Evolutionary conservation across 139 green algal genomes (phyloP).

Genomic region (Closterium sp.): DNA sequence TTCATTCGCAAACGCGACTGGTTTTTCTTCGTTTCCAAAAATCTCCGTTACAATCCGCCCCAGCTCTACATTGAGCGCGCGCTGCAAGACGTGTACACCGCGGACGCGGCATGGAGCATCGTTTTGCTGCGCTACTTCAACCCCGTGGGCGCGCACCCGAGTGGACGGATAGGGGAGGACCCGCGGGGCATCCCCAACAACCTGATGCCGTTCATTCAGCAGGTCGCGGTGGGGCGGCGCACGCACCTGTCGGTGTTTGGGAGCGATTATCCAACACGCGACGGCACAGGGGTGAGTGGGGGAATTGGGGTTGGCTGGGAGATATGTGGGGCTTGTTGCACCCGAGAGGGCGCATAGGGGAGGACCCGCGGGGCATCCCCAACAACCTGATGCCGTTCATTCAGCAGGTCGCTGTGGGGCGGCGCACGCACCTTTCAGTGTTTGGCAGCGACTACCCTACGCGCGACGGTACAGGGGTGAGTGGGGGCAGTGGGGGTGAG

Average conservation of each 20-base stretch:
- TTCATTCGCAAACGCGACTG: too few species aligned
- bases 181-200: conserved; percentile 96
- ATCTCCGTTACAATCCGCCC: too few species aligned
- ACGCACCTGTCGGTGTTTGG: conserved; percentile 88
- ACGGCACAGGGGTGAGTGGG: conserved; percentile 59
- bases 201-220: conserved; percentile 98
- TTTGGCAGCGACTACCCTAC: conserved; percentile 94
- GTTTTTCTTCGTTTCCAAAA: too few species aligned
- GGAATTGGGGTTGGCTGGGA: conserved; percentile 54
- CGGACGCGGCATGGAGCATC: conserved; percentile 81
- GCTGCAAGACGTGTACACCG: conserved; percentile 63
- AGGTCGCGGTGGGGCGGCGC: conserved; percentile 87
- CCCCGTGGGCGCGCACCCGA: conserved; percentile 69
- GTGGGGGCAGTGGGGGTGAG: too few species aligned
- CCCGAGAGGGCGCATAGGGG: too few species aligned
- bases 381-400: conserved; percentile 86
- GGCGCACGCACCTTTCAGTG: conserved; percentile 81
- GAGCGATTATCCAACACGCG: conserved; percentile 85
- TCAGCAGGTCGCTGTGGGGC: conserved; percentile 89
- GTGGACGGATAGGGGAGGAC: conserved; percentile 87
- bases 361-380: too few species aligned
- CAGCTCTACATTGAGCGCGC: conserved; percentile 88
- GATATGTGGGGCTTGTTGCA: too few species aligned
- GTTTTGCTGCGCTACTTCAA: conserved; percentile 95
- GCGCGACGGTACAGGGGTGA: conserved; percentile 59